Base-by-base conservation (phyloP, 2,329 filamentous ascomycete species). In the Fusarium sublunatum region DNA sequence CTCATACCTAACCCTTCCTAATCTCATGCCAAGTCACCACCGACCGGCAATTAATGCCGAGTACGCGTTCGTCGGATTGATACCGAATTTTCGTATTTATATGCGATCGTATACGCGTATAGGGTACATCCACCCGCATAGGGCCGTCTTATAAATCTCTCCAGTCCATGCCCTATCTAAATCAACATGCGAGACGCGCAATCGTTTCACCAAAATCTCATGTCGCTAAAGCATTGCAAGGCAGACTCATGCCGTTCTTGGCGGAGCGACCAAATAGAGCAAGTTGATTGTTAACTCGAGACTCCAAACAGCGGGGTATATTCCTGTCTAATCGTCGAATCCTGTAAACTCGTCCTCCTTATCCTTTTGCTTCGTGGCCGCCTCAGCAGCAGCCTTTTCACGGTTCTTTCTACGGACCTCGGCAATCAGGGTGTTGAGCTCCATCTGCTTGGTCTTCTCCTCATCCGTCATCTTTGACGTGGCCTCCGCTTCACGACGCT, bases 381-480 rank as follows among this genome's bases (percentile, higher is more conserved):
- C 62, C 7, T 53, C 68, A 7, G 61, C 46, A 70, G 74, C 58
- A 24, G 53, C 67, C 67, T 82, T 82, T 53, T 75, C 78, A 49
- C 75, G 68, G 64, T 88, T 90, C 75, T 83, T 79, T 71, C 74
- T 78, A 68, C 88, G 81, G n/a, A 93, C 83, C 70, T 88, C 77
- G 24, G 81, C 80, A 44, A 93, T 82, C 79, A 93, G 79, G 10
- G 82, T 78, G 65, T 90, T 81, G 11, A 92, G 81, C 73, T 91
- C 85, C 66, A 76, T 81, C 67, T 87, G 82, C 73, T 88, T 83
- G 31, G 81, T 76, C 76, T 83, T 88, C 75, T 93, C 87, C 54
- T 87, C 86, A 4, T 89, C 86, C n/a, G 86, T 91, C 86, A 94
- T 88, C 57, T 81, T 83, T 28, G 85, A 83, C 71, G 82, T 78